Evolutionary conservation across 768 basidiomycete genomes (phyloP).

Genomic region (Leccinum disarticulatum): DNA sequence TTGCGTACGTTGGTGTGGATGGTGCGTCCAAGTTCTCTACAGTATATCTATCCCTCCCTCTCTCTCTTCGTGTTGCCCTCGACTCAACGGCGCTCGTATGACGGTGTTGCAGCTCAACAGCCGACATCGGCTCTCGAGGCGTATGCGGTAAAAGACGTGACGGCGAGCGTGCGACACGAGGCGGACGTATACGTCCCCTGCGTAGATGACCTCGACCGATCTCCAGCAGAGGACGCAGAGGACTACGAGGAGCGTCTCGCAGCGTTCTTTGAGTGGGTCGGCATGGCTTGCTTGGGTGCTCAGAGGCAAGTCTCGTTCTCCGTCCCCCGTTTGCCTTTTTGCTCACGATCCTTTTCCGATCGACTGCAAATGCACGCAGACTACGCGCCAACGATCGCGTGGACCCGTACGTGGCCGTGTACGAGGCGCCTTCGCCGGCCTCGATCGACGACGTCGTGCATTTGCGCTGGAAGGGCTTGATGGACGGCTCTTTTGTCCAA

Average conservation of each 20-base stretch:
- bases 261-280: conserved; percentile 69
- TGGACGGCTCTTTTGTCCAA: conserved; percentile 53
- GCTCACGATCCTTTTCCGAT: background rate
- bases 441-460: conserved; percentile 48
- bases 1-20: no score
- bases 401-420: conserved; percentile 69
- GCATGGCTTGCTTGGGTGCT: conserved; percentile 64
- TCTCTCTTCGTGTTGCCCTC: background rate
- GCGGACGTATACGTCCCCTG: conserved; percentile 43
- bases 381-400: conserved; percentile 60
- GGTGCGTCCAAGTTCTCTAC: no score
- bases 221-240: conserved; percentile 38
- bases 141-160: conserved; percentile 15
- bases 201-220: conserved; percentile 28
- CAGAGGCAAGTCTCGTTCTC: conserved; percentile 47
- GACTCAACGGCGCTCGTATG: background rate
- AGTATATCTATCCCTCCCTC: no score
- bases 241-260: conserved; percentile 50
- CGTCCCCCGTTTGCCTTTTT: no score
- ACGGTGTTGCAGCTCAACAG: background rate
- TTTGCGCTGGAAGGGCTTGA: conserved; percentile 60
- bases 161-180: conserved; percentile 24
- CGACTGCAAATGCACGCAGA: conserved; percentile 34
- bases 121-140: background rate
- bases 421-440: conserved; percentile 51